These are phyloP conservation scores for Hymenoscyphus salicellus DNA, from an alignment of 2,329 filamentous ascomycete species.

Conservation along the genomic window DNA sequence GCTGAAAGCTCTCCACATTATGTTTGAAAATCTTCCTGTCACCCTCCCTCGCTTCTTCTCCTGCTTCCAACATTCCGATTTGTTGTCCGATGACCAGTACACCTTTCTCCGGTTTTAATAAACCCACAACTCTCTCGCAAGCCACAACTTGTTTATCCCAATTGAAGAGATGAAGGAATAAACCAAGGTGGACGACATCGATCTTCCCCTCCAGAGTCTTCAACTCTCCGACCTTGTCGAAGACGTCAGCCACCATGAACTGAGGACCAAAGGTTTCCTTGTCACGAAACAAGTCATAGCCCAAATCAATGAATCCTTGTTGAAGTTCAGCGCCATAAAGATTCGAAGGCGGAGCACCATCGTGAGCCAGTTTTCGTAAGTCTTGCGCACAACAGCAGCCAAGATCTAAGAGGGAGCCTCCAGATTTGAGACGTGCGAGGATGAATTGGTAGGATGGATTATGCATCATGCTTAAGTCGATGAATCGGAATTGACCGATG, in stretches of 20 bases:
- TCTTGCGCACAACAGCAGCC: slow-evolving; percentile 43
- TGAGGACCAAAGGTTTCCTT: slow-evolving; percentile 30
- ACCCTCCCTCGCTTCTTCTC: neutral
- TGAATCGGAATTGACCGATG: slow-evolving; percentile 26
- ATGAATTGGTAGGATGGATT: slow-evolving; percentile 18
- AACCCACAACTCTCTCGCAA: slow-evolving; percentile 17
- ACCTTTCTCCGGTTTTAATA: slow-evolving; percentile 22
- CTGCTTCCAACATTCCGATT: slow-evolving; percentile 15
- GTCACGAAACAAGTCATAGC: slow-evolving; percentile 41
- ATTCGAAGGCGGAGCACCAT: slow-evolving; percentile 36
- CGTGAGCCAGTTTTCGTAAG: slow-evolving; percentile 38
- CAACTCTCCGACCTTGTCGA: slow-evolving; percentile 33
- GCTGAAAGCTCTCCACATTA: slow-evolving; percentile 22
- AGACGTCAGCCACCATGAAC: slow-evolving; percentile 38
- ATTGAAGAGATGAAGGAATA: slow-evolving; percentile 45
- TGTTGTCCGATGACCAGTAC: slow-evolving; percentile 17
- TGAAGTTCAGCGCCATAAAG: slow-evolving; percentile 36
- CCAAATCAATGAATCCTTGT: slow-evolving; percentile 37
- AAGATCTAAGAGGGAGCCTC: slow-evolving; percentile 36
- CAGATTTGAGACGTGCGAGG: slow-evolving; percentile 18
- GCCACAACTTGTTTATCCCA: slow-evolving; percentile 37
- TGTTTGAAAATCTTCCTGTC: slow-evolving; percentile 18
- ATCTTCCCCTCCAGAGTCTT: slow-evolving; percentile 38
- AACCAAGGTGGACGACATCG: slow-evolving; percentile 41
- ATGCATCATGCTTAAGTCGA: slow-evolving; percentile 18